Evolutionary conservation across 2,329 filamentous ascomycete species (phyloP), one percentile per base, ranked within the genome.

Genomic region (Pseudogymnoascus sp.): DNA sequence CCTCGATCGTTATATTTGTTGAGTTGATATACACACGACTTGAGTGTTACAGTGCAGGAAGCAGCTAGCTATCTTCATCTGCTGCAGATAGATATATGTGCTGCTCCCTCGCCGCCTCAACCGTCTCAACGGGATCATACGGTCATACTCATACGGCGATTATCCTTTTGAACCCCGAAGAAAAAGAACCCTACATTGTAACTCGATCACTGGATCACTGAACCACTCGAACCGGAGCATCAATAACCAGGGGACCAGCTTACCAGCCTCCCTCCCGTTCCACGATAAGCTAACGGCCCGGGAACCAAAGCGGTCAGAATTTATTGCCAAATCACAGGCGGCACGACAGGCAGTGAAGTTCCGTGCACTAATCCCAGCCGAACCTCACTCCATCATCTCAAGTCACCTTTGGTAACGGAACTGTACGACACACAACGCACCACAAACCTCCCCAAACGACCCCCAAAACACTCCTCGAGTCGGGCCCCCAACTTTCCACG

Each of bases 341-440:
- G 50, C 50, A 56, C 50, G 28, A 34, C 50, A 56, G 50, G 25
- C n/a, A 18, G 50, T 56, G 50, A 56, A 56, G 50, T 56, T 56
- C 50, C 50, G 50, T 56, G n/a, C 28, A 56, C 50, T 56, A 56
- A 56, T 56, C 50, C 50, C 50, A 56, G 50, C 50, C 50, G 50
- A 56, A 56, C 50, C 50, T 56, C 50, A 56, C 38, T 60, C 40
- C 34, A 38, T 37, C 59, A 42, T 25, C 34, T 14, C n/a, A 42
- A 28, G 59, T 60, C 59, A 60, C 34, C 38, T 60, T 60, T 60
- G 59, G 38, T 37, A 60, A 42, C 34, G 14, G 38, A 38, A 16
- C 21, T 25, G 59, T 60, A 42, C 59, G 25, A 56, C 60, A 14
- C 31, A 44, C 60, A 61, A 46, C 42, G 10, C 42, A 28, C 60